phyloP scores from a whole-genome alignment of 176 grass and related monocot genomes.

The Phragmites australis region DNA sequence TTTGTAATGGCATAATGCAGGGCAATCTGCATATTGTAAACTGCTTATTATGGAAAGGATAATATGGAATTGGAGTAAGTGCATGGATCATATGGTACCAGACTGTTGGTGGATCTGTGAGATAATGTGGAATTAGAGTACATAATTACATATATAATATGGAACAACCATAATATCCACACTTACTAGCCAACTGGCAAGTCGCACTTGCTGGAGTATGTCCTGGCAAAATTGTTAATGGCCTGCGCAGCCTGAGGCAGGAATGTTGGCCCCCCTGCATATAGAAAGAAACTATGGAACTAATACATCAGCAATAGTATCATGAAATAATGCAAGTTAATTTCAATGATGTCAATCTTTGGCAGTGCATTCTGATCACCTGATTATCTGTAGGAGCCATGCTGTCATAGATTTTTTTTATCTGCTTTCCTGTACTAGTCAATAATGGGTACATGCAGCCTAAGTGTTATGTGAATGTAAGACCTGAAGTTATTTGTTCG shows the following conservation, averaged over 20 bases:
- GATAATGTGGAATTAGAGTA: conserved; percentile 14
- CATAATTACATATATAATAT: conserved; percentile 8
- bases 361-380: too few relatives aligned
- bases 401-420: not conserved
- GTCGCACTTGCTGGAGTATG: not conserved
- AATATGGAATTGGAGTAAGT: conserved; percentile 1
- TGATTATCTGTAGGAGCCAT: not conserved
- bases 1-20: not conserved
- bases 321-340: too few relatives aligned
- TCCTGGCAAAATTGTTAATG: not conserved
- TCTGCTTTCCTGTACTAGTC: not conserved
- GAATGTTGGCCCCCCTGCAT: not conserved
- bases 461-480: conserved; percentile 5
- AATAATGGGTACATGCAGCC: not conserved
- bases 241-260: too few relatives aligned
- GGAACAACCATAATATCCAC: not conserved
- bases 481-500: not conserved
- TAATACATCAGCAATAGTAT: not conserved
- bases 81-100: not conserved
- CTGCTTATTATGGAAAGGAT: conserved; percentile 4
- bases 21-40: conserved; percentile 3
- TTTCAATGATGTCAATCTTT: too few relatives aligned
- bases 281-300: not conserved
- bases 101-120: not conserved
- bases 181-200: not conserved